Percentiles rank a stretch among this genome's conserved stretches.
These are phyloP conservation scores for Diaporthe citriasiana DNA, from an alignment of 2,329 filamentous ascomycete genomes.

Conservation along the genomic window DNA sequence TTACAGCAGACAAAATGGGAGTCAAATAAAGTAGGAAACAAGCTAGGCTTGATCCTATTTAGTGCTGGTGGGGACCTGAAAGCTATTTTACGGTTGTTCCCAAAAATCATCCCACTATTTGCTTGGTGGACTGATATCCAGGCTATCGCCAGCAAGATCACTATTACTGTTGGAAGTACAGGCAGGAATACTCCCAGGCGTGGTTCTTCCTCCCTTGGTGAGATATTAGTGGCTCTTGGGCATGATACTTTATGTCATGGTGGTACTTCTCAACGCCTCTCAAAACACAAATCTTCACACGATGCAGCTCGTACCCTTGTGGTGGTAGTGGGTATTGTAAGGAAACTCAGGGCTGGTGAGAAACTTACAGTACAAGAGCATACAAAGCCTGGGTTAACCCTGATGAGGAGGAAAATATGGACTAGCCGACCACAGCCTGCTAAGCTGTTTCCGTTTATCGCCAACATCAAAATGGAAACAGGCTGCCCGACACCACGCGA, in stretches of 20 bases:
- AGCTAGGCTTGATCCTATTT: slow-evolving; percentile 13
- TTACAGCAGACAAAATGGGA: slow-evolving; percentile 14
- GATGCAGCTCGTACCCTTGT: slow-evolving; percentile 4
- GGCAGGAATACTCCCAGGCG: background rate
- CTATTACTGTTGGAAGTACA: background rate
- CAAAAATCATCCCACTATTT: slow-evolving; percentile 1
- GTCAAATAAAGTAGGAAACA: background rate
- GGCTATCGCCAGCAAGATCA: background rate
- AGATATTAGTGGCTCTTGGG: background rate
- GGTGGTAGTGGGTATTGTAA: background rate
- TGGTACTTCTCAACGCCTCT: background rate
- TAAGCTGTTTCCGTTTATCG: background rate
- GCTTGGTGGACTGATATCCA: slow-evolving; percentile 8
- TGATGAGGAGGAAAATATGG: background rate
- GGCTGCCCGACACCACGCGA: slow-evolving; percentile 6
- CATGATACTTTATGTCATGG: background rate
- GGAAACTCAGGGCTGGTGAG: background rate
- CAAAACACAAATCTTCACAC: slow-evolving; percentile 14
- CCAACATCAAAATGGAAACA: background rate
- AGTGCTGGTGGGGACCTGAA: background rate
- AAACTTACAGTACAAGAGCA: background rate
- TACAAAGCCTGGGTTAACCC: background rate
- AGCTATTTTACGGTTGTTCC: background rate
- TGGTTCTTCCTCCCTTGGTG: background rate
- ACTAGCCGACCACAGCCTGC: background rate